Conservation (phyloP, 2,329 filamentous ascomycete genomes). For the Aspergillus floridensis region DNA sequence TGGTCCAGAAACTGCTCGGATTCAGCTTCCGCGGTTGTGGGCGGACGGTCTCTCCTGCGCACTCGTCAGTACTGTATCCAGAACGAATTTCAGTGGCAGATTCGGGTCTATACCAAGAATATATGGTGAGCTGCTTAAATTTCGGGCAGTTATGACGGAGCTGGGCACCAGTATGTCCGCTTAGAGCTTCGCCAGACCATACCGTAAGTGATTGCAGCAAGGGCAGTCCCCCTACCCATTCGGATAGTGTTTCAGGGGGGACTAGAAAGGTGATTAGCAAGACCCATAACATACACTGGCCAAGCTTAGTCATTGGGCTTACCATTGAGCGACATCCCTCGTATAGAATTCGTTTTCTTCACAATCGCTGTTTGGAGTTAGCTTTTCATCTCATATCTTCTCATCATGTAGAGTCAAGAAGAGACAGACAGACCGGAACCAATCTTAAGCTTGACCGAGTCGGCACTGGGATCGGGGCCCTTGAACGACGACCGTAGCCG, state of each 20-base stretch:
- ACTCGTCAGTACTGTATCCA: slow-evolving; percentile 21
- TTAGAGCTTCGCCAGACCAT: slow-evolving; percentile 60
- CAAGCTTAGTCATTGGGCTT: slow-evolving; percentile 16
- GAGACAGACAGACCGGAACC: slow-evolving; percentile 43
- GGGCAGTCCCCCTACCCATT: slow-evolving; percentile 60
- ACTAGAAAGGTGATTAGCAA: slow-evolving; percentile 35
- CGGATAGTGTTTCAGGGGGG: slow-evolving; percentile 51
- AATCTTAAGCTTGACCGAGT: slow-evolving; percentile 47
- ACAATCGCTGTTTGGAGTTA: slow-evolving; percentile 41
- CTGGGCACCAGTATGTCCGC: slow-evolving; percentile 52
- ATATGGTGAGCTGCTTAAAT: slow-evolving; percentile 61
- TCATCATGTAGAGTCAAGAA: background rate
- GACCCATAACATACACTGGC: background rate
- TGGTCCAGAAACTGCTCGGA: slow-evolving; percentile 58
- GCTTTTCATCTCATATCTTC: background rate
- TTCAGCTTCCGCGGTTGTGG: slow-evolving; percentile 53
- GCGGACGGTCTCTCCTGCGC: slow-evolving; percentile 28
- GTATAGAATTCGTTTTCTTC: slow-evolving; percentile 53
- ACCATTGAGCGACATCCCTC: slow-evolving; percentile 57
- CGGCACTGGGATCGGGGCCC: slow-evolving; percentile 24
- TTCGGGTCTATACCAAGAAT: slow-evolving; percentile 42
- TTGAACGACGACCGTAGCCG: slow-evolving; percentile 23
- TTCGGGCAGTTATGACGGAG: slow-evolving; percentile 59
- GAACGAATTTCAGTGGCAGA: no score
- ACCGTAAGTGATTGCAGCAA: slow-evolving; percentile 60